phyloP scores from a whole-genome alignment of 192 early-diverging fungal genomes.

The Gryganskiella cystojenkinii region DNA sequence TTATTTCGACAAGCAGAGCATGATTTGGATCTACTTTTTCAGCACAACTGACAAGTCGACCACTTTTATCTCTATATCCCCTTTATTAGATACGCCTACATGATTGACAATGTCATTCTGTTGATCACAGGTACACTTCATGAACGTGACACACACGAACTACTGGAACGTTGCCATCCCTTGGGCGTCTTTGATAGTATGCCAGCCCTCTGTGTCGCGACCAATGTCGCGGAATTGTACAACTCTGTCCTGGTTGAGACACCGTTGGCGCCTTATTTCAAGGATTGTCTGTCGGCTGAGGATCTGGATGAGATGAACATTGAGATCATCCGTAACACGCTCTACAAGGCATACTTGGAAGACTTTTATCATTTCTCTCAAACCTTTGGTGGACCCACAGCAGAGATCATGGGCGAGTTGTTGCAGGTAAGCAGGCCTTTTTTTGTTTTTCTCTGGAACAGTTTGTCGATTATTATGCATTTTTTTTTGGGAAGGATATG shows the following conservation, averaged over 20 bases:
- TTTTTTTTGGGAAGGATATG: neutral
- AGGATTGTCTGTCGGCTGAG: slow-evolving; percentile 95
- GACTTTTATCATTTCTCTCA: slow-evolving; percentile 92
- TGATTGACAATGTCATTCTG: slow-evolving; percentile 99
- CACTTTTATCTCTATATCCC: slow-evolving; percentile 56
- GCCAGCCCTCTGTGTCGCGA: slow-evolving; percentile 97
- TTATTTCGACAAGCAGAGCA: neutral
- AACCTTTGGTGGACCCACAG: slow-evolving; percentile 83
- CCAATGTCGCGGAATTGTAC: slow-evolving; percentile 95
- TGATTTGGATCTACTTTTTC: neutral
- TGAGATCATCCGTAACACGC: slow-evolving; percentile 99
- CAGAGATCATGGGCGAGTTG: slow-evolving; percentile 93
- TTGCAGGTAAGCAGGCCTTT: slow-evolving; percentile 68
- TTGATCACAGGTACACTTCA: slow-evolving; percentile 98
- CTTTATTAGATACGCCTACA: slow-evolving; percentile 90
- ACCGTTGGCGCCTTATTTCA: slow-evolving; percentile 96
- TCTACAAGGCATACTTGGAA: slow-evolving; percentile 99
- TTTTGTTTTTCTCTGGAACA: no score
- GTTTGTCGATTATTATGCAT: no score
- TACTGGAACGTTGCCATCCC: slow-evolving; percentile 97
- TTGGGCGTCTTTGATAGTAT: slow-evolving; percentile 98
- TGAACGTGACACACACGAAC: slow-evolving; percentile 96
- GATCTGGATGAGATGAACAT: slow-evolving; percentile 99
- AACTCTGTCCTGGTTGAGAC: slow-evolving; percentile 97
- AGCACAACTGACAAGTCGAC: neutral